Base-by-base conservation (phyloP, 768 basidiomycete genomes). In the Lentinula lateritia region DNA sequence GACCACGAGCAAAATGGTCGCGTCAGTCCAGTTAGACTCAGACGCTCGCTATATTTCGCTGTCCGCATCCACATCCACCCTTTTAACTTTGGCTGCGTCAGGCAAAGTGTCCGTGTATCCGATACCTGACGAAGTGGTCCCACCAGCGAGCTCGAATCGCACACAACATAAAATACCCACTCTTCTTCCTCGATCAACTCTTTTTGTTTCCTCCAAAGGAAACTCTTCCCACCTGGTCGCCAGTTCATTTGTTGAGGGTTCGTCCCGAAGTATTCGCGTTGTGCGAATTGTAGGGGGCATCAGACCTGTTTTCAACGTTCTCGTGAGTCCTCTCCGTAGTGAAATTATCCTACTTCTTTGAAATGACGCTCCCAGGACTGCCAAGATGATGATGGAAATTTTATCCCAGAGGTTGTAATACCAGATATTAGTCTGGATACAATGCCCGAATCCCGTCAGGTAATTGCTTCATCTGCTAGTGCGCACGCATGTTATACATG, bases 21-120 rank as follows among this genome's bases (percentile, higher is more conserved):
- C 86, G 15, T 83, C 83, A 5, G 77, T 86, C 5, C 80, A 86
- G 13, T 74, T 89, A 15, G 88, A 90, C 69, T 83, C 87, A 2
- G 83, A 85, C 61, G 83, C 83, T n/a, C 77, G 81, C 20, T 69
- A 71, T 18, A 75, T 85, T 62, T 73, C 73, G 12, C 58, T 78
- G 58, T 71, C 76, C 56, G 60, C 66, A 50, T 63, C 69, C 18
- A 59, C 67, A 34, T 41, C 70, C 48, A 75, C 73, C 39, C 75
- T 88, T 36, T 78, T 86, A 45, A 75, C 83, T 15, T 73, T 88
- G 42, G 84, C 86, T 50, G 75, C 81, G 3, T 83, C 86, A 23
- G 87, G 87, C 32, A 83, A 80, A 67, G 71, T 88, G 12, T 80
- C 80, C 0, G 69, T 90, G 63, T 84, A 80, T 65, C 78, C 84